phyloP scores from a whole-genome alignment of 257 asterid genomes.

The Echites panduratus region DNA sequence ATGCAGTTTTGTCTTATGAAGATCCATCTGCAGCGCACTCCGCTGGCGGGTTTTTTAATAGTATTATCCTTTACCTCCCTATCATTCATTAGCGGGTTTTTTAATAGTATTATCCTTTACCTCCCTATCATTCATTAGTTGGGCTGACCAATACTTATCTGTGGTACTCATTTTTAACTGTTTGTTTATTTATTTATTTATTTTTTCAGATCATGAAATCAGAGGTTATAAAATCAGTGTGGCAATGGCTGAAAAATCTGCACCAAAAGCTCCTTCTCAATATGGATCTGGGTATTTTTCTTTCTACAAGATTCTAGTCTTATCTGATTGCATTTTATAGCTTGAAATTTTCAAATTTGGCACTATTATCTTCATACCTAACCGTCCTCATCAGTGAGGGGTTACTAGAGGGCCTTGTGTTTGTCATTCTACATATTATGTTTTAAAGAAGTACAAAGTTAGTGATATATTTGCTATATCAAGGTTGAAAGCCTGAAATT shows the following conservation, averaged over 20 bases:
- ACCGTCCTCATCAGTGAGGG: background rate
- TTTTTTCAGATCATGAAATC: conserved; percentile 53
- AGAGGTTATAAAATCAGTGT: conserved; percentile 84
- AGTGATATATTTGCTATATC: background rate
- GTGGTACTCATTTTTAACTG: background rate
- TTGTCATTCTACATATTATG: background rate
- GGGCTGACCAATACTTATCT: background rate
- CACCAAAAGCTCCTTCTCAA: conserved; percentile 69
- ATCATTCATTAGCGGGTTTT: conserved; percentile 51
- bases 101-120: conserved; percentile 50
- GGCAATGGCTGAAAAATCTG: conserved; percentile 95
- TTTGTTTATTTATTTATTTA: background rate
- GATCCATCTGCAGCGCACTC: conserved; percentile 99
- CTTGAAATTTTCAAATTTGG: background rate
- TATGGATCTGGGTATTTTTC: conserved; percentile 71
- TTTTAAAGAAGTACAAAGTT: background rate
- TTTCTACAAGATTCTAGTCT: background rate
- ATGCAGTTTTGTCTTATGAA: conserved; percentile 91
- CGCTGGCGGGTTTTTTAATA: conserved; percentile 91
- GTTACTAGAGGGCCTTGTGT: background rate
- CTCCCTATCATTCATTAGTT: conserved; percentile 5
- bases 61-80: conserved; percentile 34
- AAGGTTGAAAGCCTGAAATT: background rate
- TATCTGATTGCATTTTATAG: background rate
- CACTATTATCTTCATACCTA: background rate